Percentiles rank a stretch among this genome's conserved stretches.
Evolutionary conservation across 208 protist species (phyloP).

Genomic region (Wallacemonas collosoma): DNA sequence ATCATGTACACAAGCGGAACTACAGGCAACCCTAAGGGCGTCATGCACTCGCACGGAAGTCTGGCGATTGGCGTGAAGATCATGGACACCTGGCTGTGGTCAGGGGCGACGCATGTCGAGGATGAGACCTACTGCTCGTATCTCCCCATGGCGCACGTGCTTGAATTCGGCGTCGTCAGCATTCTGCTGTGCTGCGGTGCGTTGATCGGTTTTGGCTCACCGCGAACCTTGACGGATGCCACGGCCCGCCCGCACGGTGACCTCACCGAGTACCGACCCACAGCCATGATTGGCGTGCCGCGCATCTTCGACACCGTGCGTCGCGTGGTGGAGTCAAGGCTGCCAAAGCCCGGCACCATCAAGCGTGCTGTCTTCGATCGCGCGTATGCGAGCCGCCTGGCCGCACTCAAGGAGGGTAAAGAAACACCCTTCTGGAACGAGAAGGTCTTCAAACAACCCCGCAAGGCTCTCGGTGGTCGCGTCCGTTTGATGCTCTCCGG

Average conservation of each 20-base stretch:
- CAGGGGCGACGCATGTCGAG: slow-evolving; percentile 6
- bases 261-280: slow-evolving; percentile 41
- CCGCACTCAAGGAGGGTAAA: slow-evolving; percentile 33
- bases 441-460: slow-evolving; percentile 46
- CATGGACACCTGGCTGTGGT: slow-evolving; percentile 15
- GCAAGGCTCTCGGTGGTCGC: slow-evolving; percentile 40
- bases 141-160: slow-evolving; percentile 75
- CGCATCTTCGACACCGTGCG: slow-evolving; percentile 59
- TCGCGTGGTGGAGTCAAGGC: slow-evolving; percentile 40
- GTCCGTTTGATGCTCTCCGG: slow-evolving; percentile 53
- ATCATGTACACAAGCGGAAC: slow-evolving; percentile 83
- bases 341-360: slow-evolving; percentile 27
- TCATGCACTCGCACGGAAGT: slow-evolving; percentile 51
- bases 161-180: slow-evolving; percentile 57
- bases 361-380: slow-evolving; percentile 46
- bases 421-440: slow-evolving; percentile 60
- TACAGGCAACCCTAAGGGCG: slow-evolving; percentile 71
- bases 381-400: slow-evolving; percentile 35
- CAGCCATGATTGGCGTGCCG: slow-evolving; percentile 51
- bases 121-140: slow-evolving; percentile 66
- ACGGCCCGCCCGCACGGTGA: slow-evolving; percentile 47
- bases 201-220: slow-evolving; percentile 44
- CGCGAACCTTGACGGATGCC: slow-evolving; percentile 38
- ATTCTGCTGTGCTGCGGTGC: slow-evolving; percentile 38
- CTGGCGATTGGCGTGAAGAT: slow-evolving; percentile 25